Evolutionary conservation across 2,329 filamentous ascomycete species (phyloP).

Genomic region (Neonectria hederae): DNA sequence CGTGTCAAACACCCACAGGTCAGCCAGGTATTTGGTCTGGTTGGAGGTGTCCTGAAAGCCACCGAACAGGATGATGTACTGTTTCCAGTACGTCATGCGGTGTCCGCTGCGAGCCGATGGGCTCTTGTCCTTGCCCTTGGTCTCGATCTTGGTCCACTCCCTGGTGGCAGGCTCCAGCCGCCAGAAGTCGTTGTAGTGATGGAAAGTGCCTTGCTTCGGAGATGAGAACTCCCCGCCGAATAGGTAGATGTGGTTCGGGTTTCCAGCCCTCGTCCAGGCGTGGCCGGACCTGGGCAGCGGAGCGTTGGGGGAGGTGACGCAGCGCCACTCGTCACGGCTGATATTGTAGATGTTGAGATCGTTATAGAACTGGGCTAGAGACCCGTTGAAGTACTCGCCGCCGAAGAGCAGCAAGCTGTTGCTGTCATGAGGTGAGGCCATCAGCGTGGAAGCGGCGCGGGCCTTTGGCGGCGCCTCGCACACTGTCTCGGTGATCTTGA

Average conservation of each 20-base stretch:
- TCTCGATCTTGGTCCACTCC: conserved; percentile 92
- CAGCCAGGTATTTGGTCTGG: conserved; percentile 91
- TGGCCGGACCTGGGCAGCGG: conserved; percentile 92
- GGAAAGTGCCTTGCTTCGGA: conserved; percentile 97
- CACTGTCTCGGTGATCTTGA: conserved; percentile 88
- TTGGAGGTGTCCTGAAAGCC: conserved; percentile 98
- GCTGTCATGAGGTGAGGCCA: conserved; percentile 85
- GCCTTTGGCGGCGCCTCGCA: conserved; percentile 77
- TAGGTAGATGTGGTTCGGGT: conserved; percentile 84
- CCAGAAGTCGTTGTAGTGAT: conserved; percentile 99
- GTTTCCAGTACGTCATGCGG: conserved; percentile 96
- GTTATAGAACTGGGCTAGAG: conserved; percentile 77
- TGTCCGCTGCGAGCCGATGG: conserved; percentile 91
- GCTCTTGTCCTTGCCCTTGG: conserved; percentile 76
- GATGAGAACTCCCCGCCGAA: conserved; percentile 98
- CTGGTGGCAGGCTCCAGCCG: conserved; percentile 81
- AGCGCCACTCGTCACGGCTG: conserved; percentile 88
- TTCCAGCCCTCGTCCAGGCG: conserved; percentile 91
- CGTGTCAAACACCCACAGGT: conserved; percentile 97
- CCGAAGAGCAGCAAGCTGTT: conserved; percentile 93
- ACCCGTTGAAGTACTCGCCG: conserved; percentile 95
- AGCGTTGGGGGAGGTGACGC: conserved; percentile 89
- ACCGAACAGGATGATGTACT: conserved; percentile 94
- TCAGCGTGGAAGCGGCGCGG: conserved; percentile 80
- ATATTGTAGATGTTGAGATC: conserved; percentile 77